phyloP scores from a whole-genome alignment of 345 rosid species.

The Xanthoceras sorbifolium region DNA sequence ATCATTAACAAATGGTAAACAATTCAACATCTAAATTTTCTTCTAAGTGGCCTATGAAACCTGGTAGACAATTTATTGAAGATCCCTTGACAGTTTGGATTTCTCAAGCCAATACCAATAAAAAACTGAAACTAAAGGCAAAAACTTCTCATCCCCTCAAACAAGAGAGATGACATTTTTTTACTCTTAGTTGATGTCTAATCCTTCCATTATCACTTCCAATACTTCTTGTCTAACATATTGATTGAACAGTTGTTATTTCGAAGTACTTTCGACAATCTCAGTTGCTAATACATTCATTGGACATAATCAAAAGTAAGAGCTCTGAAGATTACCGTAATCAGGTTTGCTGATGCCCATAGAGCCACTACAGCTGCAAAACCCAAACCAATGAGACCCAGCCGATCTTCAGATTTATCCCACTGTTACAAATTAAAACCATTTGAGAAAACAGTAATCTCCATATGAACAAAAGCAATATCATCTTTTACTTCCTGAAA shows the following conservation, averaged over 20 bases:
- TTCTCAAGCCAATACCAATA: neutral
- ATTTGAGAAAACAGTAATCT: neutral
- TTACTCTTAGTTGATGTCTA: neutral
- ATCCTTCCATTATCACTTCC: neutral
- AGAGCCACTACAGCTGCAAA: slow-evolving; percentile 68
- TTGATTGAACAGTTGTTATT: neutral
- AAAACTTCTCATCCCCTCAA: neutral
- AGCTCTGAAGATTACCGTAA: slow-evolving; percentile 47
- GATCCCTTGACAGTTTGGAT: neutral
- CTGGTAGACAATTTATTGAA: neutral
- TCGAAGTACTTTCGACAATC: neutral
- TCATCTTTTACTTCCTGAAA: slow-evolving; percentile 10
- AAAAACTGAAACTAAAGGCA: neutral
- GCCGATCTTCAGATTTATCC: slow-evolving; percentile 76
- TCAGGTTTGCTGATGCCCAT: slow-evolving; percentile 75
- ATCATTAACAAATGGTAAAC: neutral
- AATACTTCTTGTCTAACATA: neutral
- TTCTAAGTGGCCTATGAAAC: neutral
- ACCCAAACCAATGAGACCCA: slow-evolving; percentile 74
- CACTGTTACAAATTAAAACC: slow-evolving; percentile 50
- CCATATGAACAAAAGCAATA: neutral
- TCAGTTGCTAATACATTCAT: neutral
- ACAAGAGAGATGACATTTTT: slow-evolving; percentile 4
- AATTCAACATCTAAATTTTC: neutral
- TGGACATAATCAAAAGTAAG: slow-evolving; percentile 1